Base-by-base conservation (phyloP, 371 early-diverging fungal genomes). In the Dinochytrium kinnereticum region DNA sequence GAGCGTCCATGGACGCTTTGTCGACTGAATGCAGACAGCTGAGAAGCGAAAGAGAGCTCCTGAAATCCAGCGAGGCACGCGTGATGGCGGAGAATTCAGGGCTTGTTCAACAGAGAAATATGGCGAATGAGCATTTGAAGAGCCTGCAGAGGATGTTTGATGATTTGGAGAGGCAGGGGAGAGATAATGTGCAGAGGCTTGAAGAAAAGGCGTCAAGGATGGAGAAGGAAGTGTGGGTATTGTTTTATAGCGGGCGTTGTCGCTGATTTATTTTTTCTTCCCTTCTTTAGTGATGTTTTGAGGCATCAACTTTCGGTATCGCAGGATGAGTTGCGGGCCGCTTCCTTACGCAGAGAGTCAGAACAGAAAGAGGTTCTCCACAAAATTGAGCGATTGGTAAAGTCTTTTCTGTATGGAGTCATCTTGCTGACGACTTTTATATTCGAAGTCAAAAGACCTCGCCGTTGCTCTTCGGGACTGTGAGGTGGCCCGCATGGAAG, bases 1-100 rank as follows among this genome's bases (percentile, higher is more conserved):
- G 82, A 7, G 51, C 78, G 0, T 71, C 73, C 1, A 31, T 71
- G 30, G 85, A 82, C 15, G 44, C 70, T 1, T 19, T 71, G 2
- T 26, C 28, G 7, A 57, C 50, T 7, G 85, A 88, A 69, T 51
- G 81, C 34, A 78, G 81, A 53, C 81, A 86, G 57, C 51, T 85
- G 34, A 81, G 82, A 53, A 73, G 82, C 7, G 89, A 88, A 51
- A 78, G 80, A 64, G 80, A 85, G 1, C 75, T 87, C 28, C 82
- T 81, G 75, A 85, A 86, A 69, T 66, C 82, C 0, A 80, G 80
- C 51, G 87, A 88, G 73, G 66, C 77, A 0, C 80, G 86, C 17
- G 69, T 84, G 44, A 21, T 79, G 19, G 78, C 83, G 38, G 88
- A 90, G 67, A 83, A 81, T 68, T 77, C 86, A 67, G 76, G 81